Conservation (phyloP, 2,329 filamentous ascomycete species). For the Xylaria arbuscula region DNA sequence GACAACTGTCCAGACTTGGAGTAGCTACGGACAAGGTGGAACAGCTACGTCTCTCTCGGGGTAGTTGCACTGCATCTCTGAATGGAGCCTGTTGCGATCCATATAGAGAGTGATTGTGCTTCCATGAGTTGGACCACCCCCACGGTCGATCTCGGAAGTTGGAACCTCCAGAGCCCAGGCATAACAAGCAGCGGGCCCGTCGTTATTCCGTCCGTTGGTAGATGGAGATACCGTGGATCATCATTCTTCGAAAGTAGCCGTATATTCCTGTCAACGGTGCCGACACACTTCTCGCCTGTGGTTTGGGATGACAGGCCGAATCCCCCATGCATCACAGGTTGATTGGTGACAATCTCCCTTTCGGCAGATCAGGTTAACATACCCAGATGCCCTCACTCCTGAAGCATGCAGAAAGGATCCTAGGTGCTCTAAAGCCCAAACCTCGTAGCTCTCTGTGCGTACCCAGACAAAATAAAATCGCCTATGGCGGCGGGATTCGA, state of each 20-base stretch:
- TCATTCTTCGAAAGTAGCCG: not conserved
- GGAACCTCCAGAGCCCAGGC: not conserved
- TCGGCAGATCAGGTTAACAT: not conserved
- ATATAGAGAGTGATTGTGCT: not conserved
- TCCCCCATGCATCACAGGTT: not conserved
- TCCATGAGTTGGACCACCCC: not conserved
- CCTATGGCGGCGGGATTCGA: constrained; percentile 11
- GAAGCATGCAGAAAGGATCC: not conserved
- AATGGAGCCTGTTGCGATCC: not conserved
- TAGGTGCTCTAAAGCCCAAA: not conserved
- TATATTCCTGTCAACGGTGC: not conserved
- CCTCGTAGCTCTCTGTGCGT: not conserved
- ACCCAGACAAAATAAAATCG: constrained; percentile 7
- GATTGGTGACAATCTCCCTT: not conserved
- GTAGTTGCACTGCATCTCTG: not conserved
- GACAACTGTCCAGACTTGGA: not conserved
- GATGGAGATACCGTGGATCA: not conserved
- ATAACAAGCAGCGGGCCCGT: not conserved
- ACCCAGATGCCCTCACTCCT: not conserved
- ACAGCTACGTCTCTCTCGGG: not conserved
- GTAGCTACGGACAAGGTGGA: not conserved
- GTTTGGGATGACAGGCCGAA: not conserved
- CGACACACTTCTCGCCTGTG: not conserved
- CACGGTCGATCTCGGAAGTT: not conserved
- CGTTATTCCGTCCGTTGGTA: not conserved